Base-by-base conservation (phyloP, 441 rosid species). In the Croton laevigatus region DNA sequence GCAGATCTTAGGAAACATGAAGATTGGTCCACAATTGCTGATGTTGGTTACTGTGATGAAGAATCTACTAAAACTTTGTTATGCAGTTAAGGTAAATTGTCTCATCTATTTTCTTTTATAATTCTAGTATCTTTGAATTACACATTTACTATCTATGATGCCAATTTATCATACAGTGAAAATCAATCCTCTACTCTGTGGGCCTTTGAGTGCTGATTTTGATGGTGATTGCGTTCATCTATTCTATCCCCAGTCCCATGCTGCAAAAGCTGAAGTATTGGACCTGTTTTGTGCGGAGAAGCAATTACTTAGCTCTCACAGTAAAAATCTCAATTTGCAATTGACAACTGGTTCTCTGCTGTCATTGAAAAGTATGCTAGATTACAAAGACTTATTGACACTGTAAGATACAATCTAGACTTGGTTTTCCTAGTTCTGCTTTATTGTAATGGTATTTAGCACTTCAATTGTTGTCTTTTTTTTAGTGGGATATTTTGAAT, bases 281-380 rank as follows among this genome's bases (percentile, higher is more conserved):
- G 97, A 95, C 78, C 94, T 95, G 51, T 93, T 95, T 70, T 87
- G 97, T 8, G 89, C 91, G 70, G 97, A 95, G 77, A 91, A 95
- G 44, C 99, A 95, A 69, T 76, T 95, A 79, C 89, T 87, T 19
- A 95, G 98, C 84, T 93, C 99, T 40, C 98, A 95, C 60, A 88
- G 85, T 66, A 97, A 97, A 23, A 82, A 87, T 59, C 81, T 95
- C 49, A 93, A 89, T 76, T 72, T 93, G 81, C 98, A 91, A 76
- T 73, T 93, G 70, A 85, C 96, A 3, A 67, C 83, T 34, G 99
- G 91, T 80, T 86, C 97, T 0, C 79, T 89, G 62, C 72, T 95
- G 65, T 89, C 98, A 1, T 70, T 91, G 59, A 91, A 85, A 82
- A 73, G 79, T 38, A 77, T 95, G 89, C 75, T 88, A n/a, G n/a